Base-by-base conservation (phyloP, 2,329 filamentous ascomycete species). In the Magnaporthiopsis incrustans region DNA sequence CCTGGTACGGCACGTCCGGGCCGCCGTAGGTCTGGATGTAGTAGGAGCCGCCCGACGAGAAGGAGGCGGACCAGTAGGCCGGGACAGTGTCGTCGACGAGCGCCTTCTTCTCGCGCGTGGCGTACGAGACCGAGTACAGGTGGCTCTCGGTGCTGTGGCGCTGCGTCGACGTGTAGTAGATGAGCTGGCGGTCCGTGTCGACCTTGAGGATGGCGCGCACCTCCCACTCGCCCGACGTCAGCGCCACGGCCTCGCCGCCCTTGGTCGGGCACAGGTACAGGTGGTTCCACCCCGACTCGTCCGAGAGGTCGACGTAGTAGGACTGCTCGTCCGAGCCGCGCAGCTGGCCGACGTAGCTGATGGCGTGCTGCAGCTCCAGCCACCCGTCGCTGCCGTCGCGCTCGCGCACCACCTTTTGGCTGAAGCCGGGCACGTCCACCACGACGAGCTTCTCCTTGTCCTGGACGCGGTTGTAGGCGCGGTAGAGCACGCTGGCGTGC, bases 221-320 rank as follows among this genome's bases (percentile, higher is more conserved):
- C 75, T 99, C 96, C 93, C 94, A 99, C 44, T 89, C 75, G 7
- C 95, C 95, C 56, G 89, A 87, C 0, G 95, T 99, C 57, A 99
- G 85, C 81, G 96, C 86, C 60, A 90, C 78, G 7, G 95, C 93
- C 25, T 90, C 80, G 25, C 96, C 85, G 71, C 96, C 82, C 64
- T 98, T 89, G 66, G 98, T 80, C 0, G 90, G 92, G 75, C 98
- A 94, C 67, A 99, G 88, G 71, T 99, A 99, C 26, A 95, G 94
- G 74, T 97, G 92, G 7, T 93, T 77, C 3, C 85, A 81, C 27
- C 93, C 87, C 18, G 90, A 90, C 67, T 91, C 91, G 18, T 78
- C 75, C 30, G 89, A 89, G 3, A 89, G 72, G 68, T 90, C 88
- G 18, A 90, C 76, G 70, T 89, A 90, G 73, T 86, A 88, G 1